phyloP scores from a whole-genome alignment of 2,329 filamentous ascomycete species.

The Sporothrix luriei region DNA sequence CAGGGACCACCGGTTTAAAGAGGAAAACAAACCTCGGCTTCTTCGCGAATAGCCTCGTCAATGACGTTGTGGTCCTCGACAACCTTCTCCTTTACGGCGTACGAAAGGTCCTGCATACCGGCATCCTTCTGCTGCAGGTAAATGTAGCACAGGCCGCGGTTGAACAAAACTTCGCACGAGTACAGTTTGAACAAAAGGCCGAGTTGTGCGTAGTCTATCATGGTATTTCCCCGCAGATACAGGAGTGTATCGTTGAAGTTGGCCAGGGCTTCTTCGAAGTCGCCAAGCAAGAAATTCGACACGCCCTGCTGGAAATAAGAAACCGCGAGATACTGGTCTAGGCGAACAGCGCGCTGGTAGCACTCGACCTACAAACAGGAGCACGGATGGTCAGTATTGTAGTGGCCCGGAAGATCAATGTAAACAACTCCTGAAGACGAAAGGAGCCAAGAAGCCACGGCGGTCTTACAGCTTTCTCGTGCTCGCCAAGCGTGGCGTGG shows the following conservation, averaged over 20 bases:
- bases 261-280: constrained; percentile 94
- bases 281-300: constrained; percentile 93
- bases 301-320: constrained; percentile 99
- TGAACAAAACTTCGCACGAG: constrained; percentile 97
- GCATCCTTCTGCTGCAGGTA: constrained; percentile 90
- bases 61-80: constrained; percentile 97
- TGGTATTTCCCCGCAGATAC: constrained; percentile 91
- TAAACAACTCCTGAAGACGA: not conserved
- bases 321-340: constrained; percentile 94
- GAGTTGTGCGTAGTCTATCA: constrained; percentile 96
- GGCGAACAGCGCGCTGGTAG: constrained; percentile 85
- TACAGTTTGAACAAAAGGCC: constrained; percentile 95
- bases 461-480: constrained; percentile 83
- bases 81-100: constrained; percentile 92
- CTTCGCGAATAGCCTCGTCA: constrained; percentile 90
- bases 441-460: not conserved
- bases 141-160: constrained; percentile 94
- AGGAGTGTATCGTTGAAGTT: constrained; percentile 98
- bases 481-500: constrained; percentile 92
- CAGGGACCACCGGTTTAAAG: too few species aligned
- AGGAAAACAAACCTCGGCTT: constrained; percentile 71
- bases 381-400: constrained; percentile 24
- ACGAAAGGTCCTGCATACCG: constrained; percentile 87
- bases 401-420: not conserved
- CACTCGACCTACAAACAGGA: constrained; percentile 71